Evolutionary conservation across 1,139 yeast species (phyloP), one percentile per base, ranked within the genome.

Genomic region (Meyerozyma guilliermondii): DNA sequence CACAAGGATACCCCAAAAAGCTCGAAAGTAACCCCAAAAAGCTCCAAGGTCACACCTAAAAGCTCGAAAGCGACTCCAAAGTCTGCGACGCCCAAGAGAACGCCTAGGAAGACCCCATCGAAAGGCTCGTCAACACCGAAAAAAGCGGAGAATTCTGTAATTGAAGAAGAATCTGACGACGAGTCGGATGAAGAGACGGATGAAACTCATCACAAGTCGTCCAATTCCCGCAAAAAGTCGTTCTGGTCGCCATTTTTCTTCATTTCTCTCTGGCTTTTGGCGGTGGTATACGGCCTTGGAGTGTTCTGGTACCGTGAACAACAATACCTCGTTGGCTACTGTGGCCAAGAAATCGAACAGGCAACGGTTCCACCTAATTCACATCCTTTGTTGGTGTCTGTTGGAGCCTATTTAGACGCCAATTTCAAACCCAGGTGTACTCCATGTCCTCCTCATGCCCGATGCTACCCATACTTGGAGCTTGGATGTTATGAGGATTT

Each of bases 381-480:
- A 1, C 60, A 62, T 2, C 16, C 39, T 1, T 20, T 52, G 27
- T 41, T 65, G 18, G 46, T 50, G 17, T 34, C 43, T 4, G 28
- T 63, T 14, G 74, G 74, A 6, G 51, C 55, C 3, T 62, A 58
- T 44, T 54, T 72, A 44, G 77, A 72, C 45, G 41, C 50, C 2
- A 54, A 65, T 44, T 59, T 62, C 43, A 76, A 76, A 42, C 96
- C 97, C 4, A 46, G 54, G 2, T 92, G 98, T 62, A 65, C 76
- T 7, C 78, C 78, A 30, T 91, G 98, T 56, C 98, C 98, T 1
- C 74, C 72, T 8, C 86, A 91, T 62, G 95, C 94, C 1, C 68
- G 79, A 40, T 92, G 98, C 59, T 78, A 73, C 48, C 78, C 81
- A 24, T 62, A 72, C 40, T 68, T 83, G 52, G 67, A 74, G 47